Base-by-base conservation (phyloP, 2,329 filamentous ascomycete genomes). In the Penicillium frequentans region DNA sequence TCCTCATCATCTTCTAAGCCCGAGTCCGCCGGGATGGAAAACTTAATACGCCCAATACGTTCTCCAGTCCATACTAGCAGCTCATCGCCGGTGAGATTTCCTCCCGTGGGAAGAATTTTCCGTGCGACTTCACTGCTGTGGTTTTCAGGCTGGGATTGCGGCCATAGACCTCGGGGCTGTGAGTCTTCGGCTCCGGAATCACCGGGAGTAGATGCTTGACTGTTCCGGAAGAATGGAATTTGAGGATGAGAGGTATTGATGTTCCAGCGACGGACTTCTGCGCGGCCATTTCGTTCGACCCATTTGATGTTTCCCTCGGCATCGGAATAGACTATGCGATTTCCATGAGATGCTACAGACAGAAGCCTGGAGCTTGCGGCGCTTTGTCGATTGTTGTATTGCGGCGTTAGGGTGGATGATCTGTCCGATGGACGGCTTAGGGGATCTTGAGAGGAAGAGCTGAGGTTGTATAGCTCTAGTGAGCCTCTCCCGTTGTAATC, bases 401-500 rank as follows among this genome's bases (percentile, higher is more conserved):
- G 57, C 4, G 64, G 49, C 0, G 64, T 57, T 26, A 74, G 54
- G 16, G 52, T 63, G 2, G 71, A 73, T 9, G 71, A 68, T 33
- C 57, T 58, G 8, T 64, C 62, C 16, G 69, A 69, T 11, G 64
- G 52, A 50, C 62, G 55, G 53, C 65, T 56, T 58, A 71, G 37
- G 51, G 57, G 37, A 24, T 67, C 70, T 60, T 67, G 70, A 58
- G 52, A 66, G 56, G 60, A 66, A 60, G 60, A 66, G 52, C 60
- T 71, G 64, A 77, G 62, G 58, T 69, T 59, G 72, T 96, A 96
- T n/a, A 96, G 77, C 69, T 98, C 93, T 2, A 98, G 79, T 0
- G 90, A 93, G 0, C 93, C 93, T 72, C 95, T 93, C 31, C 89
- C 91, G 65, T 95, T 96, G 77, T 97, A 97, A 70, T 93, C 90